Percentiles rank a stretch among this genome's conserved stretches.
These are phyloP conservation scores for Cyberlindnera petersonii DNA, from an alignment of 805 yeast genomes.

Conservation along the genomic window DNA sequence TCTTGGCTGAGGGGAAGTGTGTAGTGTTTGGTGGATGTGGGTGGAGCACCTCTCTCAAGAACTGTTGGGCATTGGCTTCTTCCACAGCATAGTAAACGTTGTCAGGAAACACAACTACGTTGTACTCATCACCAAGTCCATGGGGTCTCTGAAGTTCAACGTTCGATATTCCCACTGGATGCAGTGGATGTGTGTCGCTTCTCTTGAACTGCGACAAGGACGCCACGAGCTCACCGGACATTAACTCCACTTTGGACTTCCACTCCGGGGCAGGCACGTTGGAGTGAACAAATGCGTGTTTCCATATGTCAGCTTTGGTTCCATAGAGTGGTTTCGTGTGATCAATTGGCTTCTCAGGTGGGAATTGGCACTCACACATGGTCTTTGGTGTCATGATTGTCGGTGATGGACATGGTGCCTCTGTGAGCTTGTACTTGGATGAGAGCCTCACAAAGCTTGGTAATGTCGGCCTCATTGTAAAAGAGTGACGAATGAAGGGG, in stretches of 20 bases:
- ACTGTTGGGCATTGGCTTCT: conserved; percentile 26
- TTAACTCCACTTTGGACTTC: conserved; percentile 45
- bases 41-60: conserved; percentile 39
- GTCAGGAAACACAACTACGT: conserved; percentile 54
- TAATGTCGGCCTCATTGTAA: conserved; percentile 15
- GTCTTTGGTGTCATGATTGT: conserved; percentile 31
- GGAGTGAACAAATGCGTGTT: conserved; percentile 52
- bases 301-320: conserved; percentile 50
- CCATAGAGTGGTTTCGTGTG: conserved; percentile 36
- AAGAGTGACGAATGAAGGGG: no score
- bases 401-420: conserved; percentile 18
- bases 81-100: conserved; percentile 31
- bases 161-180: conserved; percentile 51
- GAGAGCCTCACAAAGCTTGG: conserved; percentile 9
- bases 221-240: conserved; percentile 41
- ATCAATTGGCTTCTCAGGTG: conserved; percentile 40
- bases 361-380: conserved; percentile 45
- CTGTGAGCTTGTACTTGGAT: conserved; percentile 19
- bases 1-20: conserved; percentile 22
- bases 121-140: conserved; percentile 1
- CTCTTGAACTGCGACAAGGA: conserved; percentile 36
- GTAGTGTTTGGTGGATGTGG: conserved; percentile 28
- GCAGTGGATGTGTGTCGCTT: conserved; percentile 35
- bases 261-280: conserved; percentile 36
- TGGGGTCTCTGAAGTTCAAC: conserved; percentile 30